A percentile compares a stretch with the other conserved stretches of the same genome.
Evolutionary conservation across 1,284 basidiomycete species (phyloP).

Genomic region (Agaricales sp.): DNA sequence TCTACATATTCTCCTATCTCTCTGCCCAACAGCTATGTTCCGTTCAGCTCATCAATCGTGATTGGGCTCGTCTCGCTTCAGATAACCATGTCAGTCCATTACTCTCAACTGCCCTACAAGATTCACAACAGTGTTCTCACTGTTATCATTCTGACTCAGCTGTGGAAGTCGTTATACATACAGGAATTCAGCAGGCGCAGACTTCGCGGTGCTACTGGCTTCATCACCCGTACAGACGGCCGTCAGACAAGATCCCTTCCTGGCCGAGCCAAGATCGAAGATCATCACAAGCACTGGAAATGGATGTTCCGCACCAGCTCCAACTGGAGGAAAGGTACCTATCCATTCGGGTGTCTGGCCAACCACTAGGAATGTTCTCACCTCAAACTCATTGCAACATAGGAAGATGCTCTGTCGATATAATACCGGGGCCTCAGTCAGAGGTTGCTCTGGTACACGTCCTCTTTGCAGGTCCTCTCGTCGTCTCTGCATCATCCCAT

Average conservation of each 20-base stretch:
- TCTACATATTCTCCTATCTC: slow-evolving; percentile 64
- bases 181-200: slow-evolving; percentile 53
- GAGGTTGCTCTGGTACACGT: slow-evolving; percentile 15
- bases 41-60: slow-evolving; percentile 49
- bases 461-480: slow-evolving; percentile 30
- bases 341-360: not conserved
- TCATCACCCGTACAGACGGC: slow-evolving; percentile 41
- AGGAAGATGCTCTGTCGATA: slow-evolving; percentile 16
- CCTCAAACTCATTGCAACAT: not conserved
- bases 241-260: slow-evolving; percentile 52
- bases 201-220: slow-evolving; percentile 55
- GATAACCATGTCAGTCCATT: slow-evolving; percentile 42
- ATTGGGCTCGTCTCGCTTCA: slow-evolving; percentile 54
- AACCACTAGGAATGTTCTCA: not conserved
- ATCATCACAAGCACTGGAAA: slow-evolving; percentile 55
- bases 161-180: slow-evolving; percentile 51
- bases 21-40: slow-evolving; percentile 56
- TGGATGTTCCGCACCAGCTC: slow-evolving; percentile 77
- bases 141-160: slow-evolving; percentile 9
- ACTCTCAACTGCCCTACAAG: not conserved
- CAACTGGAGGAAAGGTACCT: slow-evolving; percentile 67
- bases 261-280: slow-evolving; percentile 31
- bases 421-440: slow-evolving; percentile 1
- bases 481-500: slow-evolving; percentile 25
- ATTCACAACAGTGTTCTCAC: too few species aligned